These are phyloP conservation scores for Moelleriella libera DNA, from an alignment of 2,329 filamentous ascomycete species.

Conservation along the genomic window DNA sequence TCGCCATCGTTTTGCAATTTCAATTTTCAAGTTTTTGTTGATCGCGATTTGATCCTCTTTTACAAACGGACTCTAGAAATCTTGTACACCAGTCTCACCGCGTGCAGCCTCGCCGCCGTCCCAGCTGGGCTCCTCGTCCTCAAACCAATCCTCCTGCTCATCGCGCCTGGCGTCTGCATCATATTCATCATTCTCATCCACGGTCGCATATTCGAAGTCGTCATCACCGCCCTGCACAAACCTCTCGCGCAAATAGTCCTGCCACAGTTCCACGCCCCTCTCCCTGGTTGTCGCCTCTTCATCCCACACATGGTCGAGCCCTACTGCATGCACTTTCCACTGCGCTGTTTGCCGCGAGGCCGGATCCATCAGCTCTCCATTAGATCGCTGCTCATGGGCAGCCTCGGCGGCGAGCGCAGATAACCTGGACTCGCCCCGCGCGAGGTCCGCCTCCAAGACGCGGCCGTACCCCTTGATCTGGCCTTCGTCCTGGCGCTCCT, in stretches of 20 bases:
- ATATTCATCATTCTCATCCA: constrained; percentile 60
- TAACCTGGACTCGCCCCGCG: constrained; percentile 66
- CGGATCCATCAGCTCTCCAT: not conserved
- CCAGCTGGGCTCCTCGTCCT: constrained; percentile 62
- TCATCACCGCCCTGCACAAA: constrained; percentile 63
- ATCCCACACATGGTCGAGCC: constrained; percentile 13
- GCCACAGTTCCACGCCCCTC: constrained; percentile 57
- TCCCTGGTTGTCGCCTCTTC: constrained; percentile 30
- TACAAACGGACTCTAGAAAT: constrained; percentile 32
- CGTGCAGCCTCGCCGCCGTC: constrained; percentile 22
- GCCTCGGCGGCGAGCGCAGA: constrained; percentile 22
- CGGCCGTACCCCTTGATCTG: constrained; percentile 65
- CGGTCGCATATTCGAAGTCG: constrained; percentile 61
- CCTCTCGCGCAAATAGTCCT: constrained; percentile 54
- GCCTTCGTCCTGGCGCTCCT: constrained; percentile 61
- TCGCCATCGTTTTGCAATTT: not conserved
- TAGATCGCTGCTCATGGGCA: constrained; percentile 1
- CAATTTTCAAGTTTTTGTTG: not conserved
- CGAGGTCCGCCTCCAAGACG: constrained; percentile 62
- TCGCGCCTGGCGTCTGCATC: constrained; percentile 50
- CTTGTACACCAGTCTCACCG: constrained; percentile 59
- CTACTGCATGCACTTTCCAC: not conserved
- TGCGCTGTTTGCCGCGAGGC: not conserved
- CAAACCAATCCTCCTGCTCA: constrained; percentile 64
- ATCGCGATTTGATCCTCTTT: constrained; percentile 8